Conservation (phyloP, 1,139 yeast species). For the Yarrowia galli region DNA sequence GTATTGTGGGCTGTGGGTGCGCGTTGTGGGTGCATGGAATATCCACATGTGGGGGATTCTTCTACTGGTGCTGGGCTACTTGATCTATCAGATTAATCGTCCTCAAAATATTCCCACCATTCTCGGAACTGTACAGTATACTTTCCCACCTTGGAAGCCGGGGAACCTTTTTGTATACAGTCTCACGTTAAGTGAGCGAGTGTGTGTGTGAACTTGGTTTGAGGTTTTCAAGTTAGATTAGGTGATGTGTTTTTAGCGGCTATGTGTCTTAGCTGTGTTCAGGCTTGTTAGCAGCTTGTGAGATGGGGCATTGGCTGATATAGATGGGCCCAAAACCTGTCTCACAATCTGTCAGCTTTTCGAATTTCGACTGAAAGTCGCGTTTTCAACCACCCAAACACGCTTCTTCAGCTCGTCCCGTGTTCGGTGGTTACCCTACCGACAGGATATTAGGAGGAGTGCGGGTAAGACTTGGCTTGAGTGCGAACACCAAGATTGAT, state of each 20-base stretch:
- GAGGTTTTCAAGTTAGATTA: neutral
- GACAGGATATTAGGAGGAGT: neutral
- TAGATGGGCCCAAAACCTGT: neutral
- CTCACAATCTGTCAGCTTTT: neutral
- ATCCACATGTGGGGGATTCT: neutral
- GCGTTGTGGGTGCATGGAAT: neutral
- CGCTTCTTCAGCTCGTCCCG: neutral
- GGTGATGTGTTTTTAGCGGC: neutral
- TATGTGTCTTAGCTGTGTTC: constrained; percentile 1
- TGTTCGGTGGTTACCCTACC: constrained; percentile 1
- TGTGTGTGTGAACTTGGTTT: neutral
- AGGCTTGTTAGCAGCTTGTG: neutral
- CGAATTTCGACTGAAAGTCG: neutral
- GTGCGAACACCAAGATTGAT: neutral
- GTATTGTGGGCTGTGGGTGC: neutral
- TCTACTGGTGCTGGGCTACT: neutral
- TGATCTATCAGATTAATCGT: neutral
- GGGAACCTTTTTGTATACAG: neutral
- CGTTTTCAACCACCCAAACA: neutral
- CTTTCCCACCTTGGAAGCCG: neutral
- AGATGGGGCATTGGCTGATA: neutral
- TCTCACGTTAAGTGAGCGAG: neutral
- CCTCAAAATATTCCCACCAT: neutral
- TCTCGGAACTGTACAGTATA: neutral
- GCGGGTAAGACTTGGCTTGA: neutral